Percentiles rank a stretch among this genome's conserved stretches.
Conservation (phyloP, 192 early-diverging fungal species). For the Powellomyces hirtus region DNA sequence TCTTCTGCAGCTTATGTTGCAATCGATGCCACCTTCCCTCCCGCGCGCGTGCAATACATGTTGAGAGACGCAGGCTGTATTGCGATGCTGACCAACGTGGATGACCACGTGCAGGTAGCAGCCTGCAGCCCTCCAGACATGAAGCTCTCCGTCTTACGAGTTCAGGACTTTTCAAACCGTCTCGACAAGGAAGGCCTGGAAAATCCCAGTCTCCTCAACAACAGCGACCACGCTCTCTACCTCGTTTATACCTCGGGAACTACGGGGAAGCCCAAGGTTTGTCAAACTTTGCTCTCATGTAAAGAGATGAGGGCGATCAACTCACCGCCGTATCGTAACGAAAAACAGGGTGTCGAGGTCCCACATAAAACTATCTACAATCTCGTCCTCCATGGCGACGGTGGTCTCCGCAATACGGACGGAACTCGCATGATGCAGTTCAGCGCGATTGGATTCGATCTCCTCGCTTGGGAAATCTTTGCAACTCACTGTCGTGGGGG, state of each 20-base stretch:
- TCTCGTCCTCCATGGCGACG: neutral
- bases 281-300: no score
- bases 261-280: slow-evolving; percentile 36
- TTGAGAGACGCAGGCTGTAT: neutral
- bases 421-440: slow-evolving; percentile 8
- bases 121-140: neutral
- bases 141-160: neutral
- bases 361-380: slow-evolving; percentile 7
- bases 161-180: neutral
- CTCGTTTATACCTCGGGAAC: slow-evolving; percentile 40
- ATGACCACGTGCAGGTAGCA: neutral
- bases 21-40: no score
- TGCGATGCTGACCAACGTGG: neutral
- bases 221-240: neutral
- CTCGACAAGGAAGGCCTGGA: no score
- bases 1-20: no score
- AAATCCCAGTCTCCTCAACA: neutral
- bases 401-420: neutral
- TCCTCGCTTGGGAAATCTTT: slow-evolving; percentile 19
- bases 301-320: no score
- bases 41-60: neutral
- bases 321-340: no score
- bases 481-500: neutral
- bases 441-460: slow-evolving; percentile 23
- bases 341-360: slow-evolving; percentile 31